phyloP scores from a whole-genome alignment of 2,329 filamentous ascomycete genomes.

The Didymella pomorum region DNA sequence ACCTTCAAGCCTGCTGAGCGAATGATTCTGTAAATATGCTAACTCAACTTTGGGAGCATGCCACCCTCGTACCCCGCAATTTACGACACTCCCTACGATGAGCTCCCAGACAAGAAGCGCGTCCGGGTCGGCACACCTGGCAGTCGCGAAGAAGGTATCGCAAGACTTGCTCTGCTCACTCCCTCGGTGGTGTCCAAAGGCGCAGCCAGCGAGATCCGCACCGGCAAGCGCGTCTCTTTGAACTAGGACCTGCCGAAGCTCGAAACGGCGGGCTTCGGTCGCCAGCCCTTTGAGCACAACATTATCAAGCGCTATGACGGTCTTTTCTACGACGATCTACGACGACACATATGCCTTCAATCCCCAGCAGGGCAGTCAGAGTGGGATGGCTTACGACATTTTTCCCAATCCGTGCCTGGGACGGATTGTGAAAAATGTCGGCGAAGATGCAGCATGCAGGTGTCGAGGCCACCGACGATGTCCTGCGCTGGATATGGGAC shows the following conservation, averaged over 20 bases:
- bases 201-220: slow-evolving; percentile 58
- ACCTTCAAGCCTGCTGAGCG: too few relatives aligned
- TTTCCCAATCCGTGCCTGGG: slow-evolving; percentile 23
- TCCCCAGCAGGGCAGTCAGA: slow-evolving; percentile 10
- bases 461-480: slow-evolving; percentile 31
- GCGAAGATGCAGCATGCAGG: slow-evolving; percentile 43
- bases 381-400: slow-evolving; percentile 1
- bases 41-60: slow-evolving; percentile 11
- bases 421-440: slow-evolving; percentile 16
- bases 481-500: slow-evolving; percentile 46
- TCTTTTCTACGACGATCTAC: slow-evolving; percentile 41
- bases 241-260: slow-evolving; percentile 64
- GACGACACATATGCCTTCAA: slow-evolving; percentile 14
- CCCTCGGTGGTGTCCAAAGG: slow-evolving; percentile 59
- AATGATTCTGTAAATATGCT: background rate
- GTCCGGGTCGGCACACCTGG: slow-evolving; percentile 59
- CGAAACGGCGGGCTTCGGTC: slow-evolving; percentile 60
- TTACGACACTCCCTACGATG: slow-evolving; percentile 49
- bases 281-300: slow-evolving; percentile 58
- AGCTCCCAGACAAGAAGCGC: slow-evolving; percentile 58
- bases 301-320: slow-evolving; percentile 56
- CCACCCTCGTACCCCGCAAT: slow-evolving; percentile 9
- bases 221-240: slow-evolving; percentile 59
- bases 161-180: slow-evolving; percentile 61
- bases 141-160: slow-evolving; percentile 60